A percentile compares a stretch with the other conserved stretches of the same genome.
phyloP scores from a whole-genome alignment of 2,329 filamentous ascomycete species.

The Penicillium aurantiogriseum region DNA sequence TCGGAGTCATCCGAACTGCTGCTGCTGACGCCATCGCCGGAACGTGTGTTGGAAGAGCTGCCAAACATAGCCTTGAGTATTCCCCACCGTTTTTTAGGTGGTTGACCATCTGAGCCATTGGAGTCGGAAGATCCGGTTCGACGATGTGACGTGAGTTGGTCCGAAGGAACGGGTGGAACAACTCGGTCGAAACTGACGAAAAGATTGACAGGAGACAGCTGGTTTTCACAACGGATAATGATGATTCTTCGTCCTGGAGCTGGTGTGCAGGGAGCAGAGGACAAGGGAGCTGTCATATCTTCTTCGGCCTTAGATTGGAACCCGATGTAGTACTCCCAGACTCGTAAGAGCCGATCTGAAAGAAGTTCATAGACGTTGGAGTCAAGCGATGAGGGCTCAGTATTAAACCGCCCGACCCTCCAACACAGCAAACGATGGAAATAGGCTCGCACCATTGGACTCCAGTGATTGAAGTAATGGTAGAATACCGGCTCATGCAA shows the following conservation, averaged over 20 bases:
- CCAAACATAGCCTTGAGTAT: slow-evolving; percentile 53
- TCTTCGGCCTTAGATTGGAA: slow-evolving; percentile 66
- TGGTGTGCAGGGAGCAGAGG: slow-evolving; percentile 77
- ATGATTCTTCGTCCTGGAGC: slow-evolving; percentile 82
- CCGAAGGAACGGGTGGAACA: slow-evolving; percentile 39
- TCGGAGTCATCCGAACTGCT: slow-evolving; percentile 41
- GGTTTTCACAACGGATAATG: slow-evolving; percentile 79
- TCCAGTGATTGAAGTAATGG: slow-evolving; percentile 88
- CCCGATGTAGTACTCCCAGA: slow-evolving; percentile 78
- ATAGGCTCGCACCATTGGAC: slow-evolving; percentile 90
- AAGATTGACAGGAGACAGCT: slow-evolving; percentile 51
- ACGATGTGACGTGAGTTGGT: slow-evolving; percentile 35
- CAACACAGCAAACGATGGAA: slow-evolving; percentile 89
- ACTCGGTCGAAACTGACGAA: slow-evolving; percentile 66
- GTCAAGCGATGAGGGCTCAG: slow-evolving; percentile 63
- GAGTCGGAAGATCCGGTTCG: slow-evolving; percentile 36
- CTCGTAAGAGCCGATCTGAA: slow-evolving; percentile 64
- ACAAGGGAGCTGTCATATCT: slow-evolving; percentile 58
- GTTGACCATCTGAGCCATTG: slow-evolving; percentile 23
- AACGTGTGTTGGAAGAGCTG: slow-evolving; percentile 44
- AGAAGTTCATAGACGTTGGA: slow-evolving; percentile 68
- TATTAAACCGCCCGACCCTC: slow-evolving; percentile 77
- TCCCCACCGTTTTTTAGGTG: slow-evolving; percentile 49
- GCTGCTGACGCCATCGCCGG: slow-evolving; percentile 43
- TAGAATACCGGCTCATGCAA: slow-evolving; percentile 73